These are phyloP conservation scores for Ophiostoma triangulosporum DNA, from an alignment of 2,329 filamentous ascomycete species.

Conservation along the genomic window DNA sequence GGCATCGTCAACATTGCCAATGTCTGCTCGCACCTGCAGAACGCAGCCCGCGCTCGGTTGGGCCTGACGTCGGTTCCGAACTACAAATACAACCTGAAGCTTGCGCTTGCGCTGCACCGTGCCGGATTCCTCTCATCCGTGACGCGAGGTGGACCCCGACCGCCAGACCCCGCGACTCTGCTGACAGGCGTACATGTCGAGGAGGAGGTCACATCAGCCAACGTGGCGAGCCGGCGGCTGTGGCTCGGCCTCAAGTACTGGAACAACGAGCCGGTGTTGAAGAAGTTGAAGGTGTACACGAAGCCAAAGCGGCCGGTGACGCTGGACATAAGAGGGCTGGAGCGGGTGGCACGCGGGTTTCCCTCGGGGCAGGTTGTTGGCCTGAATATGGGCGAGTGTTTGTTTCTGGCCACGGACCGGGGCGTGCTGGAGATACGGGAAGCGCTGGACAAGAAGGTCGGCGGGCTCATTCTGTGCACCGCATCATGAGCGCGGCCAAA, in stretches of 20 bases:
- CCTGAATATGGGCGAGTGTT: slow-evolving; percentile 64
- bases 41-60: slow-evolving; percentile 71
- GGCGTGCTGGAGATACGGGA: slow-evolving; percentile 74
- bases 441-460: slow-evolving; percentile 65
- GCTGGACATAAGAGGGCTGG: slow-evolving; percentile 48
- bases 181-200: slow-evolving; percentile 23
- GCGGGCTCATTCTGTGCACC: slow-evolving; percentile 67
- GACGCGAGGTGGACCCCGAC: slow-evolving; percentile 51
- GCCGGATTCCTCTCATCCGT: slow-evolving; percentile 71
- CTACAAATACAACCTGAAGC: slow-evolving; percentile 64
- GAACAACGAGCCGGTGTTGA: slow-evolving; percentile 67
- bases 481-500: slow-evolving; percentile 31
- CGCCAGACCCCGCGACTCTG: slow-evolving; percentile 34
- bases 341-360: slow-evolving; percentile 54
- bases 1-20: slow-evolving; percentile 57
- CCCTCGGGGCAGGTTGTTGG: slow-evolving; percentile 58
- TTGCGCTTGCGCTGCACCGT: slow-evolving; percentile 67
- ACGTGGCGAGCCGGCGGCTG: slow-evolving; percentile 60
- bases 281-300: slow-evolving; percentile 50
- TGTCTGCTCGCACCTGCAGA: slow-evolving; percentile 84
- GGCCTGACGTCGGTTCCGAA: slow-evolving; percentile 72
- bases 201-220: slow-evolving; percentile 50
- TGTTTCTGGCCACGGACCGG: slow-evolving; percentile 65
- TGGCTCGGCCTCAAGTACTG: slow-evolving; percentile 90
- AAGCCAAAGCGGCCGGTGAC: slow-evolving; percentile 63